Evolutionary conservation across 1,139 yeast species (phyloP).

Genomic region (Yamadazyma songkhlaensis): DNA sequence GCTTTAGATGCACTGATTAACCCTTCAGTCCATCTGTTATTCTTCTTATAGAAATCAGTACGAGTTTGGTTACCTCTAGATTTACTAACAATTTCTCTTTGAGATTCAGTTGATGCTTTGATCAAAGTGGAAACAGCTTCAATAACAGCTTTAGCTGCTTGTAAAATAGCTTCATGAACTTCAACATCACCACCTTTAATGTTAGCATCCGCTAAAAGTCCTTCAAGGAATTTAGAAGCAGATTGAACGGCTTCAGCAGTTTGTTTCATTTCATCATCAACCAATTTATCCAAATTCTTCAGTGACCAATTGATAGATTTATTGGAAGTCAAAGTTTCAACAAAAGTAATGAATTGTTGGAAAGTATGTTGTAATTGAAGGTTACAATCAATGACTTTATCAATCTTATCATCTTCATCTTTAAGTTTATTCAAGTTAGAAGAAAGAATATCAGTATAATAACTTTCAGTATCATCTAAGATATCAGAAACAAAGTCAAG

Average conservation of each 20-base stretch:
- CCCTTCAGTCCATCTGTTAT: conserved; percentile 94
- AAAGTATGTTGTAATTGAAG: conserved; percentile 69
- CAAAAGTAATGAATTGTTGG: conserved; percentile 53
- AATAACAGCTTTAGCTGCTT: conserved; percentile 81
- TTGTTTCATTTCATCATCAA: conserved; percentile 66
- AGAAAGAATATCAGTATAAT: conserved; percentile 60
- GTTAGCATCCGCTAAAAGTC: conserved; percentile 53
- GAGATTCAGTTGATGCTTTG: conserved; percentile 77
- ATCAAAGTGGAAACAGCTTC: conserved; percentile 74
- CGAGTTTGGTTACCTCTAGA: conserved; percentile 67
- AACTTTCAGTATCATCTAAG: conserved; percentile 61
- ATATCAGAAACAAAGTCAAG: conserved; percentile 51
- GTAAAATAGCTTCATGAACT: conserved; percentile 72
- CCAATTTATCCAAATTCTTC: conserved; percentile 67
- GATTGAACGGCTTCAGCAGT: conserved; percentile 69
- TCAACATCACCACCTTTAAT: conserved; percentile 61
- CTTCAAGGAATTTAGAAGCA: conserved; percentile 61
- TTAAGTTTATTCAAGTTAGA: conserved; percentile 45
- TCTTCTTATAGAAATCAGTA: conserved; percentile 81
- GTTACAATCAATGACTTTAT: conserved; percentile 72
- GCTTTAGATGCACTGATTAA: conserved; percentile 87
- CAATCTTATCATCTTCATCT: conserved; percentile 69
- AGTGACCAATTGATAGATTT: conserved; percentile 38
- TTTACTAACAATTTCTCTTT: conserved; percentile 73
- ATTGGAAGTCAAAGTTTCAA: conserved; percentile 53